Conservation (phyloP, 2,329 filamentous ascomycete genomes). For the Neofusicoccum laricinum region DNA sequence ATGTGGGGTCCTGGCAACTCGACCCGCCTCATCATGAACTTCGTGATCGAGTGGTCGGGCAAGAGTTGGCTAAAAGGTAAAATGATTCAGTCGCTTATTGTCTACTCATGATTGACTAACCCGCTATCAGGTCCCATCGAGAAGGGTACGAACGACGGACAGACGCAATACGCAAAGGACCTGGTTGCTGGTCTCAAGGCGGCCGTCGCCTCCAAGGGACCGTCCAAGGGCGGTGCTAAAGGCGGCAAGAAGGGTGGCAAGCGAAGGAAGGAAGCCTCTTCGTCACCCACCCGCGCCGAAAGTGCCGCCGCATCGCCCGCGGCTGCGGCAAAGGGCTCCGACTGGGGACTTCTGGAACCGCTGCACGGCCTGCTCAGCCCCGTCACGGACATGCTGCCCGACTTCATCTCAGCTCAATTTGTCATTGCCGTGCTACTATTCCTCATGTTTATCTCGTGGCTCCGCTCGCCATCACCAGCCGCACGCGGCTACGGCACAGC, state of each 20-base stretch:
- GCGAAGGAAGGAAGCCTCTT: conserved; percentile 51
- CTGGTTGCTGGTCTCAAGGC: conserved; percentile 71
- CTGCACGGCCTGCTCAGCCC: conserved; percentile 68
- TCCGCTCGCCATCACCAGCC: conserved; percentile 50
- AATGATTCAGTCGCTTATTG: conserved; percentile 13
- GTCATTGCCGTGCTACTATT: conserved; percentile 72
- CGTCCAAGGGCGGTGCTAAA: conserved; percentile 52
- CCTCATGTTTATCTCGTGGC: conserved; percentile 62
- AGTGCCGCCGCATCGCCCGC: conserved; percentile 17
- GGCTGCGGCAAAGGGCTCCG: conserved; percentile 30
- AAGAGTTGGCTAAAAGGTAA: conserved; percentile 97
- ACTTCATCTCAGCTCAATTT: conserved; percentile 72
- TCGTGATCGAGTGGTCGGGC: conserved; percentile 90
- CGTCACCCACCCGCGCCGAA: conserved; percentile 35
- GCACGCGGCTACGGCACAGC: conserved; percentile 18
- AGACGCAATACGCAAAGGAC: conserved; percentile 77
- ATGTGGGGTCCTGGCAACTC: conserved; percentile 86
- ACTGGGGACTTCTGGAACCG: conserved; percentile 81
- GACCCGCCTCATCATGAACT: conserved; percentile 83
- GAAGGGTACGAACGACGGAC: conserved; percentile 89
- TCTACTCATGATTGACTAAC: not conserved
- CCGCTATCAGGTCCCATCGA: conserved; percentile 75
- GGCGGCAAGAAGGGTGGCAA: conserved; percentile 48
- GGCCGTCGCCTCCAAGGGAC: conserved; percentile 65
- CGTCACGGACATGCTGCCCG: conserved; percentile 64